Conservation (phyloP, 345 rosid genomes). For the Rhodamnia rubescens region DNA sequence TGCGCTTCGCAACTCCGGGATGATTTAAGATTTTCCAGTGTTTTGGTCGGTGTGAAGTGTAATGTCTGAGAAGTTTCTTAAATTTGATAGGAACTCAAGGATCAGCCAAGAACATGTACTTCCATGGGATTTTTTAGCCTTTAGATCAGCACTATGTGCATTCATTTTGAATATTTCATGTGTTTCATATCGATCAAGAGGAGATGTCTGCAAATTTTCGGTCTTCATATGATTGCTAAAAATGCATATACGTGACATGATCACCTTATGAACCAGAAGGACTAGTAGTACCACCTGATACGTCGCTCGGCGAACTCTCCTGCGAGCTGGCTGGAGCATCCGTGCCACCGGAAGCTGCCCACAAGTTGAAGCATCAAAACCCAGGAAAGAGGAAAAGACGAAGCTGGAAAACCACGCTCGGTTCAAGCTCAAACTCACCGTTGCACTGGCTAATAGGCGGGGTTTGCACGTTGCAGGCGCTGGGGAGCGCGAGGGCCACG, state of each 20-base stretch:
- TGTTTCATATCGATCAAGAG: background rate
- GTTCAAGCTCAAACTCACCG: constrained; percentile 6
- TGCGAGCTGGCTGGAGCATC: background rate
- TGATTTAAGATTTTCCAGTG: background rate
- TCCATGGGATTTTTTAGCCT: background rate
- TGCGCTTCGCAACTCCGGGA: background rate
- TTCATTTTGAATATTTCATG: too few species aligned
- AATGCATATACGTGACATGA: background rate
- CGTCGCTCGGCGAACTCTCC: background rate
- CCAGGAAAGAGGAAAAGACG: background rate
- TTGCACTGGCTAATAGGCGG: constrained; percentile 45
- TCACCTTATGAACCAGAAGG: background rate
- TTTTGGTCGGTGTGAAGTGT: background rate
- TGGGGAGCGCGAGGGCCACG: constrained; percentile 37
- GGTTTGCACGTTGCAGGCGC: constrained; percentile 37
- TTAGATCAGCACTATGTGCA: background rate
- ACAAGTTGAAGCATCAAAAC: background rate
- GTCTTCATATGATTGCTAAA: background rate
- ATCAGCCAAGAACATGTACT: background rate
- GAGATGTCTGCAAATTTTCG: background rate
- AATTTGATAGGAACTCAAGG: background rate
- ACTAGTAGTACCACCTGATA: background rate
- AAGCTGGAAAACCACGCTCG: background rate
- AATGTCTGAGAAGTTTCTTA: background rate
- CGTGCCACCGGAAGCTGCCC: background rate